Conservation (phyloP, 768 basidiomycete species). For the Auricularia sp. region DNA sequence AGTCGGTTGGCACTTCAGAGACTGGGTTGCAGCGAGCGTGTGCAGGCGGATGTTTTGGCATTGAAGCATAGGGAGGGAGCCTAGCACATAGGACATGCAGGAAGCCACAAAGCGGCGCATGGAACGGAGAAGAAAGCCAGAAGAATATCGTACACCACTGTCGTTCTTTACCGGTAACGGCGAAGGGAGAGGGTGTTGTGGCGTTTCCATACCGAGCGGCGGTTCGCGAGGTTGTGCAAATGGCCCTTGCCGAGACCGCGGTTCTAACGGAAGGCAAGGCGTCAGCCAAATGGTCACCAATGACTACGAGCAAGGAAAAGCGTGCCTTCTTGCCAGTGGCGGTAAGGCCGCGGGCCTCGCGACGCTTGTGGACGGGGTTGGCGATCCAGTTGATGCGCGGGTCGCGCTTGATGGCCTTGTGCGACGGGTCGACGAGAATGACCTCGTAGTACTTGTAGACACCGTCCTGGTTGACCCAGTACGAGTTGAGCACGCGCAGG, state of each 20-base stretch:
- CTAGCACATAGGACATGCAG: slow-evolving; percentile 6
- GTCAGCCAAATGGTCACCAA: slow-evolving; percentile 4
- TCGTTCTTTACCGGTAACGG: slow-evolving; percentile 61
- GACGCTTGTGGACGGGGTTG: slow-evolving; percentile 97
- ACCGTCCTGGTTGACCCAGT: slow-evolving; percentile 99
- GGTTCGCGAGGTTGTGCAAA: slow-evolving; percentile 86
- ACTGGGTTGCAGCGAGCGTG: background rate
- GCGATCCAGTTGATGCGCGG: slow-evolving; percentile 98
- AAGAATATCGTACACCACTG: slow-evolving; percentile 14
- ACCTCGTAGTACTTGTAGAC: slow-evolving; percentile 99
- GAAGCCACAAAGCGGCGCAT: slow-evolving; percentile 1
- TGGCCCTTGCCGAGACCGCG: slow-evolving; percentile 95
- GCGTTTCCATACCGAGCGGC: slow-evolving; percentile 88
- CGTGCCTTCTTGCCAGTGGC: slow-evolving; percentile 88
- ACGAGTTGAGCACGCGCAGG: slow-evolving; percentile 92
- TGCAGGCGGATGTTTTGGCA: background rate
- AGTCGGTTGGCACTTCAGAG: no score
- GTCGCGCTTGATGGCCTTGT: slow-evolving; percentile 94
- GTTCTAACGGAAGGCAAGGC: slow-evolving; percentile 44
- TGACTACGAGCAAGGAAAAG: slow-evolving; percentile 2
- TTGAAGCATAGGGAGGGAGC: background rate
- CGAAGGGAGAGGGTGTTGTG: slow-evolving; percentile 96
- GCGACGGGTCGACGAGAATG: slow-evolving; percentile 91
- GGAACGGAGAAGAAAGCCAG: slow-evolving; percentile 5
- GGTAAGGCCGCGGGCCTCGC: slow-evolving; percentile 96